phyloP scores from a whole-genome alignment of 257 asterid genomes.

The Forsythia viridissima region DNA sequence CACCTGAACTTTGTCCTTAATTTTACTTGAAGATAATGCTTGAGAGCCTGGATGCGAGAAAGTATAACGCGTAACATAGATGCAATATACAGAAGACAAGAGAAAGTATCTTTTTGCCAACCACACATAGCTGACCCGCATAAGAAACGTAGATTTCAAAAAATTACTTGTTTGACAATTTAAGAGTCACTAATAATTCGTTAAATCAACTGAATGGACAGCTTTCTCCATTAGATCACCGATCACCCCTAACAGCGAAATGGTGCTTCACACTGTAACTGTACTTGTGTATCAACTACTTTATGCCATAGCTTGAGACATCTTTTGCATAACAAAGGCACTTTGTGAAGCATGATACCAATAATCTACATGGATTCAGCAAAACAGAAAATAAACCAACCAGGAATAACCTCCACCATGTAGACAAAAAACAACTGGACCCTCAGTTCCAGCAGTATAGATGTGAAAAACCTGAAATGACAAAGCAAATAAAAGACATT shows the following conservation, averaged over 20 bases:
- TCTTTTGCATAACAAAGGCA: neutral
- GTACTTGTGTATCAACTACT: too few species aligned
- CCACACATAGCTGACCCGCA: too few species aligned
- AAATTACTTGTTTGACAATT: too few species aligned
- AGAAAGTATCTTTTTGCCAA: too few species aligned
- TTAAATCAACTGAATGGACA: too few species aligned
- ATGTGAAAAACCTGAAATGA: slow-evolving; percentile 78
- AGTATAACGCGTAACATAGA: too few species aligned
- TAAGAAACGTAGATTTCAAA: too few species aligned
- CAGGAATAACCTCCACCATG: slow-evolving; percentile 99
- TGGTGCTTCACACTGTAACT: too few species aligned
- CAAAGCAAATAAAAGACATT: slow-evolving; percentile 22
- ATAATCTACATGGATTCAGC: neutral
- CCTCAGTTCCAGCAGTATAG: slow-evolving; percentile 80
- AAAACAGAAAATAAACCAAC: slow-evolving; percentile 40
- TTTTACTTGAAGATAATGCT: slow-evolving; percentile 69
- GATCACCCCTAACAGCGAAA: too few species aligned
- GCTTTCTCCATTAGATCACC: too few species aligned
- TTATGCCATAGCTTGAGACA: neutral
- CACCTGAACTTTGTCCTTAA: slow-evolving; percentile 75
- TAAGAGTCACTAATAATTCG: too few species aligned
- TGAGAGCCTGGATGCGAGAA: slow-evolving; percentile 60
- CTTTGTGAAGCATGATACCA: neutral
- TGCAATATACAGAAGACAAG: too few species aligned
- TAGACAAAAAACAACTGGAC: slow-evolving; percentile 86